Evolutionary conservation across 768 basidiomycete genomes (phyloP).

Genomic region (Psilocybe subaeruginosa): DNA sequence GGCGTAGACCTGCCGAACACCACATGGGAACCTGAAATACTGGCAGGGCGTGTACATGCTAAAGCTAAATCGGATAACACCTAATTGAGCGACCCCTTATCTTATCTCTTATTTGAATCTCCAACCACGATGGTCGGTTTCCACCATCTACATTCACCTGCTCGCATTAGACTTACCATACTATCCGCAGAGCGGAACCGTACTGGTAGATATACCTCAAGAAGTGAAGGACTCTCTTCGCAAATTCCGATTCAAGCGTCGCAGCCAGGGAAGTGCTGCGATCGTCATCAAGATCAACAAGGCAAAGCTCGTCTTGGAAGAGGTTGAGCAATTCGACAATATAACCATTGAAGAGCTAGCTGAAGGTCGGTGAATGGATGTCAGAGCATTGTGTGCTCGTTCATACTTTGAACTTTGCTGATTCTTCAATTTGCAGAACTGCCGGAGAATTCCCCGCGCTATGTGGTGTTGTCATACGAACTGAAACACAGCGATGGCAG

Average conservation of each 20-base stretch:
- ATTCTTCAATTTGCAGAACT: conserved; percentile 55
- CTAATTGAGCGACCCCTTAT: conserved; percentile 14
- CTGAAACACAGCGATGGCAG: conserved; percentile 81
- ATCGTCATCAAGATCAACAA: conserved; percentile 93
- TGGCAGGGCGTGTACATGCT: background rate
- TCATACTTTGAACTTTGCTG: background rate
- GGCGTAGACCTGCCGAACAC: background rate
- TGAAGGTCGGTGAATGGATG: conserved; percentile 56
- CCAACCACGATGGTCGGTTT: conserved; percentile 36
- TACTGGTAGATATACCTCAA: conserved; percentile 78
- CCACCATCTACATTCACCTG: conserved; percentile 12
- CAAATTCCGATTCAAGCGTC: conserved; percentile 79
- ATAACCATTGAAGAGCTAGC: conserved; percentile 83
- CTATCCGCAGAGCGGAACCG: conserved; percentile 53
- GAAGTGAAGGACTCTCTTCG: conserved; percentile 76
- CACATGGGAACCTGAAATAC: background rate
- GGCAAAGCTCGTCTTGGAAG: conserved; percentile 76
- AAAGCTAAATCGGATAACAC: conserved; percentile 9
- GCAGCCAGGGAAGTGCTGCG: conserved; percentile 74
- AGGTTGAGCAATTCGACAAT: conserved; percentile 78
- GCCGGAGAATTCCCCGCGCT: conserved; percentile 86
- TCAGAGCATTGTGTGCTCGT: background rate
- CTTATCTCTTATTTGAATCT: conserved; percentile 32
- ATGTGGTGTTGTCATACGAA: conserved; percentile 84
- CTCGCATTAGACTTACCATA: conserved; percentile 3